A percentile compares a stretch with the other conserved stretches of the same genome.
Evolutionary conservation across 345 rosid genomes (phyloP).

Genomic region (Xanthoceras sorbifolium): DNA sequence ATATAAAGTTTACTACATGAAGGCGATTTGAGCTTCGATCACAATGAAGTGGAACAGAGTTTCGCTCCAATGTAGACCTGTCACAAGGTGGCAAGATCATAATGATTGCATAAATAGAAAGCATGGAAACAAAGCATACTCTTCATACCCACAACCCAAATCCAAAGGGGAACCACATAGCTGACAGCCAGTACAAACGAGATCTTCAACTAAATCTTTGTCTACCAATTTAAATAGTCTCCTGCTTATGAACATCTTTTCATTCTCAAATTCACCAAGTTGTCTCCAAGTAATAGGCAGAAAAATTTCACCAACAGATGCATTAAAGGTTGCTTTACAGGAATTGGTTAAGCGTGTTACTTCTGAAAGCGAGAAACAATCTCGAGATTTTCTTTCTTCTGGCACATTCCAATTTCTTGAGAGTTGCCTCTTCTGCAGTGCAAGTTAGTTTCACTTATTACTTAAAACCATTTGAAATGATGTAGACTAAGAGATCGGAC

Average conservation of each 20-base stretch:
- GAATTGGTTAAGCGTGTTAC: conserved; percentile 29
- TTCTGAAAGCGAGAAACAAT: conserved; percentile 43
- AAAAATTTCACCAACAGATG: conserved; percentile 53
- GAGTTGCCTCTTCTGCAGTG: conserved; percentile 29
- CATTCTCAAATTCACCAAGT: conserved; percentile 41
- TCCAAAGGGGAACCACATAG: conserved; percentile 54
- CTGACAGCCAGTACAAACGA: conserved; percentile 53
- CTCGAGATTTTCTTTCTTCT: conserved; percentile 35
- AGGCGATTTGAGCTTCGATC: conserved; percentile 46
- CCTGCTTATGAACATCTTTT: conserved; percentile 54
- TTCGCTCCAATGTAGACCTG: conserved; percentile 33
- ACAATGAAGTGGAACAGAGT: conserved; percentile 37
- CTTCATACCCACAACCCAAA: conserved; percentile 32
- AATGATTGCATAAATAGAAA: not conserved
- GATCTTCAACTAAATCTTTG: conserved; percentile 41
- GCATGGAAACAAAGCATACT: not conserved
- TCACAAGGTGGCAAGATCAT: conserved; percentile 10
- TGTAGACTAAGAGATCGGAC: not conserved
- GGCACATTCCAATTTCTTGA: conserved; percentile 56
- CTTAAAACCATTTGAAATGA: not conserved
- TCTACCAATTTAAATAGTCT: conserved; percentile 30
- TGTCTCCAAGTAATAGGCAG: conserved; percentile 44
- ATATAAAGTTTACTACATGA: conserved; percentile 49
- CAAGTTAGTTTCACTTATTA: conserved; percentile 10
- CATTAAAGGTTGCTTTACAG: conserved; percentile 38